Percentiles rank a stretch among this genome's conserved stretches.
Evolutionary conservation across 2,329 filamentous ascomycete species (phyloP).

Genomic region (Alternaria metachromatica): DNA sequence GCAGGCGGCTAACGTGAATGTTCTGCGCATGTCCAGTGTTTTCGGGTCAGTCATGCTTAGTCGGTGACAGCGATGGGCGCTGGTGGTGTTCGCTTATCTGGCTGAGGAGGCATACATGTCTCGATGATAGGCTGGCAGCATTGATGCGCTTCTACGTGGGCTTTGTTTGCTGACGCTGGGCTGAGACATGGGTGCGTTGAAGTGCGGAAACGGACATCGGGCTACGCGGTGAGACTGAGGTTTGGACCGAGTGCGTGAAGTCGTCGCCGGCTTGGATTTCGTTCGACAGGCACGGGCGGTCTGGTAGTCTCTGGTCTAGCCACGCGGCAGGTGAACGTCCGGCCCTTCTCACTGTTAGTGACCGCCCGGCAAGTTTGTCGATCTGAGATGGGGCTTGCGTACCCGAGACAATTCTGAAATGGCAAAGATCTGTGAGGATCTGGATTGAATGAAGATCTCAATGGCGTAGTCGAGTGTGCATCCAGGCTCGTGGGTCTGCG

Average conservation of each 20-base stretch:
- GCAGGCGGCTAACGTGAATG: not conserved
- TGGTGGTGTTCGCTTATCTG: not conserved
- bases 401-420: not conserved
- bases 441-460: not conserved
- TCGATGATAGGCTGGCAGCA: not conserved
- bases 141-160: not conserved
- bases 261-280: not conserved
- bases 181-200: not conserved
- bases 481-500: not conserved
- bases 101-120: not conserved
- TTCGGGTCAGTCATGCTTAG: not conserved
- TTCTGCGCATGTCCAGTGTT: not conserved
- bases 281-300: not conserved
- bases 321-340: not conserved
- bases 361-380: not conserved
- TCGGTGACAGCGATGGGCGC: not conserved
- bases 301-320: not conserved
- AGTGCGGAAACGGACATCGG: not conserved
- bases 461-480: not conserved
- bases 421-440: not conserved
- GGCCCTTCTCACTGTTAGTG: not conserved
- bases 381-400: not conserved
- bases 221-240: not conserved
- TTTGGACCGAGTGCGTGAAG: not conserved
- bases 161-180: not conserved